Conservation (phyloP, 345 rosid genomes). For the Salix suchowensis region DNA sequence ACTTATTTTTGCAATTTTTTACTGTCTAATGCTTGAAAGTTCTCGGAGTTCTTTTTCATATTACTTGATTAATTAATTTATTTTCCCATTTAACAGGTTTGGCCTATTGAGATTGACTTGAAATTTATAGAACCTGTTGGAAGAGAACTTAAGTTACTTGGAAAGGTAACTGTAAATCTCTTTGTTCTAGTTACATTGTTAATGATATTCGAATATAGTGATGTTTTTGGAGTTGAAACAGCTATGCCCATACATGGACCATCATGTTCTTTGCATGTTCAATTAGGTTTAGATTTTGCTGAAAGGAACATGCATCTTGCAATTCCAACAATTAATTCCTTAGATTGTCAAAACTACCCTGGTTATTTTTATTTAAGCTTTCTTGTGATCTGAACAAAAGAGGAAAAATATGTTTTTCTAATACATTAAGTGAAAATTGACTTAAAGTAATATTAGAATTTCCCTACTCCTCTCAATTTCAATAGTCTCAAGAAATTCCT, state of each 20-base stretch:
- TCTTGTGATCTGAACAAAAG: not conserved
- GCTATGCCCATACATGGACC: not conserved
- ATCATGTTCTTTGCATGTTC: not conserved
- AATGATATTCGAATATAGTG: not conserved
- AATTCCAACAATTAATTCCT: not conserved
- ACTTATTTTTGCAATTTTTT: not conserved
- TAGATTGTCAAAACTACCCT: not conserved
- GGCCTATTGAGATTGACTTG: conserved; percentile 80
- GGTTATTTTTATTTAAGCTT: not conserved
- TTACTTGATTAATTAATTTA: not conserved
- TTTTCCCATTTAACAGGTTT: conserved; percentile 48
- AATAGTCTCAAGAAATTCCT: too few species aligned
- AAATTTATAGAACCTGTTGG: conserved; percentile 79
- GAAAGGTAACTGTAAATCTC: conserved; percentile 49
- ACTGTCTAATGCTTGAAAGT: not conserved
- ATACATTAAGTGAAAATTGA: not conserved
- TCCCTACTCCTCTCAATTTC: not conserved
- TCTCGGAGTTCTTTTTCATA: not conserved
- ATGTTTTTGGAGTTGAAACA: not conserved
- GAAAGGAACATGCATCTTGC: too few species aligned
- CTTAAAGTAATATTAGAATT: not conserved
- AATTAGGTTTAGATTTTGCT: too few species aligned
- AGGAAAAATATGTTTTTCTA: not conserved
- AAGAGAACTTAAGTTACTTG: conserved; percentile 66
- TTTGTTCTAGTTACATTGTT: not conserved